Base-by-base conservation (phyloP, 768 basidiomycete genomes). In the Suillus paluster region DNA sequence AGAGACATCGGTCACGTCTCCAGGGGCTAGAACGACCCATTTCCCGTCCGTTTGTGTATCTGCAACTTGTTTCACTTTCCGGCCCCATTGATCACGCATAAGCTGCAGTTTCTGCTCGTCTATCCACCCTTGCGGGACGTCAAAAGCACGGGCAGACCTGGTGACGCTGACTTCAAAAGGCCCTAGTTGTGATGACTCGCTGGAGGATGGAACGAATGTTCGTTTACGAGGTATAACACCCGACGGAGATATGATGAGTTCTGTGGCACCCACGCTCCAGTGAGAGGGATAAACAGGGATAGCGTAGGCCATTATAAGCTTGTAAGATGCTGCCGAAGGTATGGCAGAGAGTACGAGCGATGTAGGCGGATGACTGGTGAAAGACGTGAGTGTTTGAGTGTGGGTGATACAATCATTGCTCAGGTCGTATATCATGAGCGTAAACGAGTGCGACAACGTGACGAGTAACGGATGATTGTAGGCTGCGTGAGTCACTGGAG, bases 41-140 rank as follows among this genome's bases (percentile, higher is more conserved):
- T 91, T 93, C 10, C 92, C 92, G 69, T 94, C 92, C 6, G 92
- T 91, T 68, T 91, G 88, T 17, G 84, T 87, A 66, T 86, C 89
- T n/a, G 87, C 84, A 34, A 94, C 87, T 14, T 80, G 78, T 48
- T 78, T 76, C 21, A 94, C 83, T 72, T 91, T 93, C 61, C 91
- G 89, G 33, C 83, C 81, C 89, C 91, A 92, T 64, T 94, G 92
- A 65, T 90, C 87, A 39, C 85, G 85, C 79, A 92, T 85, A 25
- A 73, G 65, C 30, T 79, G 80, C 44, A 93, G 75, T 71, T 88
- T 87, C 55, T 79, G 70, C 57, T 86, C 84, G 71, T 92, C 87
- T 57, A 92, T 80, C 86, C 88, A 92, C 5, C 88, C 89, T 34
- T 78, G 79, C 15, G 90, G 90, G 10, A 90, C 77, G 69, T 93